Evolutionary conservation across 2,329 filamentous ascomycete species (phyloP).

Genomic region (Diaporthe sp.): DNA sequence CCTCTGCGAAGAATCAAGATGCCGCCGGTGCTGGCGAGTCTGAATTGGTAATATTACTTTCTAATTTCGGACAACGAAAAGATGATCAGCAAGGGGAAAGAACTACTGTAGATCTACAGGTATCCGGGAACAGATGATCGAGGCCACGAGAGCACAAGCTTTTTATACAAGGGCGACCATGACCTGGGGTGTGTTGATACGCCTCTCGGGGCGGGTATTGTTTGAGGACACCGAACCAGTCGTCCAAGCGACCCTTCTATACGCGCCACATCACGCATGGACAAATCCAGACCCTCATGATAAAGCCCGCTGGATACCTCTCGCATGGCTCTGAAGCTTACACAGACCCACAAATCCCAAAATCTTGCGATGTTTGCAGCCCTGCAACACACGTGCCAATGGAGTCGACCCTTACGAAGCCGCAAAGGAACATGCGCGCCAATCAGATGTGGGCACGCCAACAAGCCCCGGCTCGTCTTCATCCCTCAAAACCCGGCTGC

Average conservation of each 20-base stretch:
- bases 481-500: slow-evolving; percentile 4
- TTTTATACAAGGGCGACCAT: slow-evolving; percentile 5
- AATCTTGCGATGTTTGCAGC: slow-evolving; percentile 18
- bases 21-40: too few relatives aligned
- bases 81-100: background rate
- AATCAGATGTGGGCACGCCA: slow-evolving; percentile 23
- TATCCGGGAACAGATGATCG: background rate
- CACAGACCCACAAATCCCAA: slow-evolving; percentile 6
- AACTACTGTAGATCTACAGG: background rate
- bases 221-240: background rate
- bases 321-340: background rate
- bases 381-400: slow-evolving; percentile 6
- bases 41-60: background rate
- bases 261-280: slow-evolving; percentile 16
- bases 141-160: background rate
- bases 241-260: slow-evolving; percentile 9
- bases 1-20: background rate
- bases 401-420: background rate
- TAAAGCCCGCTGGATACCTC: background rate
- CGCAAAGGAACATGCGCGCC: slow-evolving; percentile 13
- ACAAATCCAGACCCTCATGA: background rate
- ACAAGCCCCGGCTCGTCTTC: slow-evolving; percentile 17
- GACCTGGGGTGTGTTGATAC: background rate
- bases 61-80: background rate
- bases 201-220: background rate